Base-by-base conservation (phyloP, 495 filamentous ascomycete genomes). In the Talaromyces liani region DNA sequence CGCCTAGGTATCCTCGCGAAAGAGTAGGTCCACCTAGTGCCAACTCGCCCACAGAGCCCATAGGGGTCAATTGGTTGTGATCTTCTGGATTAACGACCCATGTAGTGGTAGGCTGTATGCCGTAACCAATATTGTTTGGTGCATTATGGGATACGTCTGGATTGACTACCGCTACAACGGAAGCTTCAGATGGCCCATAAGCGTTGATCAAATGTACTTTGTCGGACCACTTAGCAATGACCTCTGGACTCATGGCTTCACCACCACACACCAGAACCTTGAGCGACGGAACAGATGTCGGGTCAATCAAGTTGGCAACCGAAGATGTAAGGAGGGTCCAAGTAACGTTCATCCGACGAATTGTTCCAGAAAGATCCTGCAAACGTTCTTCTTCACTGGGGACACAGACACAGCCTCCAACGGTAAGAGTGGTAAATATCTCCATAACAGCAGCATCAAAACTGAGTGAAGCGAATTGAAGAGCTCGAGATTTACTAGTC, bases 341-440 rank as follows among this genome's bases (percentile, higher is more conserved):
- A 1, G 75, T 78, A 5, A 84, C 82, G 12, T 75, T 67, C 68
- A 83, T 71, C 1, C 76, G 76, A 47, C 74, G 73, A 8, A 85
- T 85, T 3, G 76, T 75, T 57, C 75, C 76, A 9, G 75, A 69
- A 18, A 84, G 68, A 66, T 84, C 77, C 53, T 80, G 81, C 18
- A 83, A 67, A 6, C 84, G 73, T 10, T 86, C 81, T 9, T 87
- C 72, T 49, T 86, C 82, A 66, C 77, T 81, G 2, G 84, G 85
- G 33, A 90, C 77, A 68, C 87, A 90, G 3, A 87, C 73, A 61
- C 78, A 83, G 27, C 80, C 87, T 20, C 87, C 87, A n/a, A 76
- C 61, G 61, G 82, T 81, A 18, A 84, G 64, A 5, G 81, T 77
- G 10, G 75, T 79, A 12, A 84, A 68, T 9, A 78, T 76, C 63